Conservation (phyloP, 1,284 basidiomycete genomes). For the Sutorius eximius region DNA sequence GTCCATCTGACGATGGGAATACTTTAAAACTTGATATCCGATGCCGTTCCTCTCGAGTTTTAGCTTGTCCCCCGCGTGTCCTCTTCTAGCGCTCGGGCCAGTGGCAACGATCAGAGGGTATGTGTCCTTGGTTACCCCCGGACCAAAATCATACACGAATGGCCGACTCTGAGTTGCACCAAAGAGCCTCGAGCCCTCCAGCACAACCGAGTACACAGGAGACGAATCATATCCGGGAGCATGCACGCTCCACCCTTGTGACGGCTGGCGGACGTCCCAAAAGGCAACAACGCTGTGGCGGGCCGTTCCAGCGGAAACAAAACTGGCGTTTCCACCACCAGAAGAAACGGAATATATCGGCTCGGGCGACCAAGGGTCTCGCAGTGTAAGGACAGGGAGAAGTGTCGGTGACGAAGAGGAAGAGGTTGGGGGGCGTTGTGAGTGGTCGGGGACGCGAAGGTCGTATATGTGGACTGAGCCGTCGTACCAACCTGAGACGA, state of each 20-base stretch:
- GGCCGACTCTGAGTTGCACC: conserved; percentile 71
- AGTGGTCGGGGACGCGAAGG: conserved; percentile 49
- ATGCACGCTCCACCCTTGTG: conserved; percentile 68
- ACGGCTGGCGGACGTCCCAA: conserved; percentile 68
- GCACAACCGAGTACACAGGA: conserved; percentile 67
- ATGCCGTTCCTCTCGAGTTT: conserved; percentile 42
- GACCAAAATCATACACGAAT: conserved; percentile 77
- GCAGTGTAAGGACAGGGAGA: conserved; percentile 55
- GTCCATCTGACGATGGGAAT: conserved; percentile 35
- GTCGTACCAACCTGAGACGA: conserved; percentile 81
- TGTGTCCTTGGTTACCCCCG: conserved; percentile 52
- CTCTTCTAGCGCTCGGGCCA: conserved; percentile 9
- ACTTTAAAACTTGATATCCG: conserved; percentile 57
- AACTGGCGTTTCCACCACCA: conserved; percentile 63
- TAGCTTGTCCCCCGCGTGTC: conserved; percentile 42
- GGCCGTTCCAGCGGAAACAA: conserved; percentile 71
- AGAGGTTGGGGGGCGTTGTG: not conserved
- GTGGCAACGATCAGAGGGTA: conserved; percentile 50
- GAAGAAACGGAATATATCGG: conserved; percentile 71
- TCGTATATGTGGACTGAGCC: conserved; percentile 70
- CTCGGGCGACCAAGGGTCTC: conserved; percentile 66
- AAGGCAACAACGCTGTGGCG: conserved; percentile 73
- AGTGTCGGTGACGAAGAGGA: conserved; percentile 34
- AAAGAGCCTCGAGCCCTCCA: conserved; percentile 73
- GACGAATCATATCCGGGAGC: conserved; percentile 73